phyloP scores from a whole-genome alignment of 2,329 filamentous ascomycete species.

The Cercospora zeae-maydis region DNA sequence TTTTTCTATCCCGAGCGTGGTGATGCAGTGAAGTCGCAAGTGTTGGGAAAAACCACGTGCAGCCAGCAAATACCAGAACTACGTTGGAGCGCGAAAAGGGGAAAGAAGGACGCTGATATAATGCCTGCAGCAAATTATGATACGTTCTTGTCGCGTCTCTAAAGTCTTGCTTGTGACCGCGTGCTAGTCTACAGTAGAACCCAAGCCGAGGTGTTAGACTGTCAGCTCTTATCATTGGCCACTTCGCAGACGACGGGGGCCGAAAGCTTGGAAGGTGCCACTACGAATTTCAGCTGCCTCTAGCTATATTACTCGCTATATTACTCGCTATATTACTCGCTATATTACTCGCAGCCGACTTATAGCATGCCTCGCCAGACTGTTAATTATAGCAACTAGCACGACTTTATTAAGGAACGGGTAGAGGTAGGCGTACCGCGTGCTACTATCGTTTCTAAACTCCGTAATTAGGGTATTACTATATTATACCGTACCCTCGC shows the following conservation, averaged over 20 bases:
- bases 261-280: too few species aligned
- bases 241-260: not conserved
- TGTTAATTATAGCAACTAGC: too few species aligned
- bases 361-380: too few species aligned
- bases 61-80: not conserved
- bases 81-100: not conserved
- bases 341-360: too few species aligned
- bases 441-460: too few species aligned
- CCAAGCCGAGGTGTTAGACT: not conserved
- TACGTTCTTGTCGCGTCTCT: not conserved
- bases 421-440: too few species aligned
- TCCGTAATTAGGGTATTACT: too few species aligned
- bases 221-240: not conserved
- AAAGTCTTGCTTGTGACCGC: constrained; percentile 6
- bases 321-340: too few species aligned
- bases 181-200: not conserved
- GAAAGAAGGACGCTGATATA: not conserved
- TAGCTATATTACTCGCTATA: too few species aligned
- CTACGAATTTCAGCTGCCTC: too few species aligned
- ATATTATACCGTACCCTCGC: too few species aligned
- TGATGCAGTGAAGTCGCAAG: constrained; percentile 6
- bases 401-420: too few species aligned
- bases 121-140: not conserved
- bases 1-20: constrained; percentile 11
- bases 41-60: not conserved